A percentile compares a stretch with the other conserved stretches of the same genome.
Conservation (phyloP, 805 yeast species). For the Candida insectorum region DNA sequence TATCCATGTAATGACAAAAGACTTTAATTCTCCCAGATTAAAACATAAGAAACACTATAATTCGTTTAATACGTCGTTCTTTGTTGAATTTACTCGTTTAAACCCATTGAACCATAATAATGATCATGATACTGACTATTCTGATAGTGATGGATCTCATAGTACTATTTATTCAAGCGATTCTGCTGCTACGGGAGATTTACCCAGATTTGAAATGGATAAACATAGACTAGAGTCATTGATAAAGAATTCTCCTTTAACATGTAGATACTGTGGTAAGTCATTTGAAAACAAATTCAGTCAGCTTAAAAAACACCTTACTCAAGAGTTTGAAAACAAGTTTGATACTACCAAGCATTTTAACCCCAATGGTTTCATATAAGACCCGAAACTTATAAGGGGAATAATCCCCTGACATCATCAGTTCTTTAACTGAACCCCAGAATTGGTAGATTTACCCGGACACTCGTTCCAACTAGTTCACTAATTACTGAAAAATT, state of each 20-base stretch:
- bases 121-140: slow-evolving; percentile 6
- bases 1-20: slow-evolving; percentile 68
- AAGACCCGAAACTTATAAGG: background rate
- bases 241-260: slow-evolving; percentile 20
- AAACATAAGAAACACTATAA: slow-evolving; percentile 67
- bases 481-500: no score
- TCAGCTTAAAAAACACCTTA: slow-evolving; percentile 26
- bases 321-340: slow-evolving; percentile 18
- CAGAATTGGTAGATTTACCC: background rate
- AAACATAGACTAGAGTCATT: slow-evolving; percentile 9
- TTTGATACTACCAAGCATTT: slow-evolving; percentile 13
- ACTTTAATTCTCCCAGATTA: slow-evolving; percentile 50
- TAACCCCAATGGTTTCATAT: slow-evolving; percentile 15
- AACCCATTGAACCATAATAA: slow-evolving; percentile 12
- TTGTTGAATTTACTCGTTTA: slow-evolving; percentile 51
- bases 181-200: no score
- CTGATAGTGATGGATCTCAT: background rate
- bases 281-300: slow-evolving; percentile 22
- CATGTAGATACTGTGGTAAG: slow-evolving; percentile 24
- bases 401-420: no score
- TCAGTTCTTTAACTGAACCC: background rate
- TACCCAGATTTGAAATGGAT: slow-evolving; percentile 4
- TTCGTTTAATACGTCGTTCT: slow-evolving; percentile 66
- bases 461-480: background rate
- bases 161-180: no score